Evolutionary conservation across 805 yeast genomes (phyloP).

Genomic region (Candida peoriensis): DNA sequence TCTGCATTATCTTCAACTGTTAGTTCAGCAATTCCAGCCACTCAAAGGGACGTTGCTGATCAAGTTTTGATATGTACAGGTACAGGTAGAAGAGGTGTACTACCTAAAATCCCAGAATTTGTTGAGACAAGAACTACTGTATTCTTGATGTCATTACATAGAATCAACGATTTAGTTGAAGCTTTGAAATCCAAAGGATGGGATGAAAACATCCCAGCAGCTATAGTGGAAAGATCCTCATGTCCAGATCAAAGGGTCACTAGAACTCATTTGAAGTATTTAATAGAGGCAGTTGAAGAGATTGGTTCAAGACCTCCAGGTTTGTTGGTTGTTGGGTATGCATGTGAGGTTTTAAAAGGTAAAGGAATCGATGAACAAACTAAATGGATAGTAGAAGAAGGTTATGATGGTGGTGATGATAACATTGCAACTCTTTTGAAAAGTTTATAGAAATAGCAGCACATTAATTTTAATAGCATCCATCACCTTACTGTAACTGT

Average conservation of each 20-base stretch:
- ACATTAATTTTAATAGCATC: too few species aligned
- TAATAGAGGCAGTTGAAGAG: conserved; percentile 67
- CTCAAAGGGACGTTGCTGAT: conserved; percentile 88
- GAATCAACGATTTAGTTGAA: conserved; percentile 45
- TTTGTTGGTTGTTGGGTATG: conserved; percentile 71
- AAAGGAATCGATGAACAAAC: conserved; percentile 9
- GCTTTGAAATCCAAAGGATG: conserved; percentile 56
- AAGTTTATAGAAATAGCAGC: conserved; percentile 1
- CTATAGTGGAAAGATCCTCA: conserved; percentile 85
- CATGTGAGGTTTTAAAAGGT: conserved; percentile 50
- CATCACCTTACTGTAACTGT: too few species aligned
- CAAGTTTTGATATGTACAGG: conserved; percentile 94
- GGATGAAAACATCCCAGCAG: conserved; percentile 71
- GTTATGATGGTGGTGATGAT: conserved; percentile 22
- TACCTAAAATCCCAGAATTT: conserved; percentile 75
- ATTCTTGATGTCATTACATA: conserved; percentile 85
- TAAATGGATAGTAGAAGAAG: conserved; percentile 32
- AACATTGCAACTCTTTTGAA: conserved; percentile 3
- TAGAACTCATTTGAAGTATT: conserved; percentile 61
- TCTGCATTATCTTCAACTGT: conserved; percentile 89
- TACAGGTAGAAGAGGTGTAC: conserved; percentile 81
- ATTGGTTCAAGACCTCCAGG: conserved; percentile 94
- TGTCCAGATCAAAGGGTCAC: conserved; percentile 90
- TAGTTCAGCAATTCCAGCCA: conserved; percentile 78
- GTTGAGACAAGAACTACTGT: conserved; percentile 73